Evolutionary conservation across 768 basidiomycete genomes (phyloP), one percentile per base, ranked within the genome.

Genomic region (Galerina sulciceps): DNA sequence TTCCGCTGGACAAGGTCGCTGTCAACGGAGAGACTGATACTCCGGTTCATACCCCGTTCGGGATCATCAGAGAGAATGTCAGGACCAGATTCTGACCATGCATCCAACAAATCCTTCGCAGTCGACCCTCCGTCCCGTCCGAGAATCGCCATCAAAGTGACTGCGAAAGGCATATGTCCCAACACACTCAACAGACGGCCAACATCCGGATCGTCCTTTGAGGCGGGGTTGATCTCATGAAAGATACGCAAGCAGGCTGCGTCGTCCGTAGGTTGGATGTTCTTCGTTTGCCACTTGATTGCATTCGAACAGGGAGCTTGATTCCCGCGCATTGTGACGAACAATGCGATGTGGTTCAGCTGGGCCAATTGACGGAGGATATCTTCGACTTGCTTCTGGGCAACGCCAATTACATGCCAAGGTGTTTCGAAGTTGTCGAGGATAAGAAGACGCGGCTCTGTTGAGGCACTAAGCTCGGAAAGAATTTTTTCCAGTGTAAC

Each of bases 341-440:
- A 52, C 31, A 78, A 59, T 3, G 71, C 65, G 4, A 78, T 56
- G 53, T 70, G 65, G 2, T 67, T 57, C 6, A 77, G 48, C 6
- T 49, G 52, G 6, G 64, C 64, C 6, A 76, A 53, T n/a, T 57
- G 57, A 34, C 59, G 42, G 14, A 77, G 59, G 13, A 74, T 57
- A 26, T 60, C 56, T 23, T 67, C 62, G 34, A 76, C 65, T 18
- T 64, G 57, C 11, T 51, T 59, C 53, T 62, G 68, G 4, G 49
- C 40, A 23, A 23, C 37, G 18, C 57, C 60, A 22, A 41, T 58
- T 42, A 64, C 61, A 56, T 75, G 67, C 76, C 76, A 77, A 4
- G 73, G 68, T 5, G 76, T 75, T 65, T 79, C 78, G 52, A 79
- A 76, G 52, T 79, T 76, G 53, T 79, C 76, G 9, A 79, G 63